phyloP scores from a whole-genome alignment of 805 yeast genomes.

The Wickerhamomyces bisporus region DNA sequence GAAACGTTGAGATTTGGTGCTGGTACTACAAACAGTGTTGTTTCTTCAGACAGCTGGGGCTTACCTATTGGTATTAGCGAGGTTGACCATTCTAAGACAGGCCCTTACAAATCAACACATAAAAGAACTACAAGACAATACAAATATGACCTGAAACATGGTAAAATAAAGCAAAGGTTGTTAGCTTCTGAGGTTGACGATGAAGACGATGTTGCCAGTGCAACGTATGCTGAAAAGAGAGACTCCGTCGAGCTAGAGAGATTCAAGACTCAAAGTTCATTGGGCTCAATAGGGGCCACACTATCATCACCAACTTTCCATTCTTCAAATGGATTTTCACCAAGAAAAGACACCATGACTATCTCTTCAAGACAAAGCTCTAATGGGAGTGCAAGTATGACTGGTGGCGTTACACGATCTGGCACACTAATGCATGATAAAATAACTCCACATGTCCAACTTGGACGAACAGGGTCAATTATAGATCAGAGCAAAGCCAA shows the following conservation, averaged over 20 bases:
- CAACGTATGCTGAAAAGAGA: slow-evolving; percentile 4
- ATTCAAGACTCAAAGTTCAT: slow-evolving; percentile 8
- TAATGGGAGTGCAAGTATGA: neutral
- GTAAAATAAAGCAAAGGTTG: slow-evolving; percentile 57
- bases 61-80: slow-evolving; percentile 54
- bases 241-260: slow-evolving; percentile 15
- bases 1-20: slow-evolving; percentile 36
- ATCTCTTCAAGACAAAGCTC: neutral
- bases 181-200: slow-evolving; percentile 76
- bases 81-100: slow-evolving; percentile 27
- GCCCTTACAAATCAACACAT: slow-evolving; percentile 10
- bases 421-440: slow-evolving; percentile 21
- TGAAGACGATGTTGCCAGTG: slow-evolving; percentile 32
- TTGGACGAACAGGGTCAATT: slow-evolving; percentile 32
- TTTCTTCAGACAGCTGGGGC: slow-evolving; percentile 42
- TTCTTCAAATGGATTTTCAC: slow-evolving; percentile 5
- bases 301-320: neutral
- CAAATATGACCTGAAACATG: slow-evolving; percentile 51
- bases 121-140: slow-evolving; percentile 13
- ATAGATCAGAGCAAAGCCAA: slow-evolving; percentile 28
- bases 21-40: slow-evolving; percentile 45
- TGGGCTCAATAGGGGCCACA: neutral
- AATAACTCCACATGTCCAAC: slow-evolving; percentile 13
- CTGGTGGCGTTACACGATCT: slow-evolving; percentile 8
- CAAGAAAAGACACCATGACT: slow-evolving; percentile 6